Evolutionary conservation across 108 stramenopile genomes (phyloP).

Genomic region (Cyclotella cryptica): DNA sequence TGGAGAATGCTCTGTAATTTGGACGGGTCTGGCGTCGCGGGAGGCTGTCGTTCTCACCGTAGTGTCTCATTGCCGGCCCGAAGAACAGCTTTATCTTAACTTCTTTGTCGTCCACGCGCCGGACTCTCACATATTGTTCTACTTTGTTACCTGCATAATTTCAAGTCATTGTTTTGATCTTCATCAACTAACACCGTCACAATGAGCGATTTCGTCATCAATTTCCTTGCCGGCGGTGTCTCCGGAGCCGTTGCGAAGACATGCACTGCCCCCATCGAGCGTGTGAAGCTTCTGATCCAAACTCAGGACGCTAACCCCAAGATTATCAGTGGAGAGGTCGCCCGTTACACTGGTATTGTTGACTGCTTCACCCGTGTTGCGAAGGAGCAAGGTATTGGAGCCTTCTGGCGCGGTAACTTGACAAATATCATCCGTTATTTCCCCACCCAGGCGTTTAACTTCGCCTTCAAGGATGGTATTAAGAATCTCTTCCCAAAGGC

Average conservation of each 20-base stretch:
- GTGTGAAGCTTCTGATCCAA: conserved; percentile 99
- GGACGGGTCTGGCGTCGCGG: too few species aligned
- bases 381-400: conserved; percentile 89
- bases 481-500: conserved; percentile 97
- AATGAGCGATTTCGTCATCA: conserved; percentile 82
- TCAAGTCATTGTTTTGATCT: conserved; percentile 2
- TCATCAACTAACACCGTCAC: conserved; percentile 18
- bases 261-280: conserved; percentile 98
- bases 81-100: not conserved
- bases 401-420: conserved; percentile 98
- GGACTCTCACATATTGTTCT: not conserved
- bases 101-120: too few species aligned
- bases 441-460: conserved; percentile 99
- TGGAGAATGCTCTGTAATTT: too few species aligned
- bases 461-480: conserved; percentile 98
- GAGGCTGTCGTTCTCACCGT: too few species aligned
- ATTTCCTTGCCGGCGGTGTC: conserved; percentile 93
- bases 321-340: conserved; percentile 94
- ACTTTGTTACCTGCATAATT: not conserved
- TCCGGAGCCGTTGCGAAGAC: conserved; percentile 97
- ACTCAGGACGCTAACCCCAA: conserved; percentile 98
- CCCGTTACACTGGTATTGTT: conserved; percentile 95
- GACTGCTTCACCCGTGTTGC: conserved; percentile 97
- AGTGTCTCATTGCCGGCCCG: too few species aligned
- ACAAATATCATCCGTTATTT: conserved; percentile 99